Evolutionary conservation across 2,329 filamentous ascomycete species (phyloP), one percentile per base, ranked within the genome.

Genomic region (Exophiala viscosa): DNA sequence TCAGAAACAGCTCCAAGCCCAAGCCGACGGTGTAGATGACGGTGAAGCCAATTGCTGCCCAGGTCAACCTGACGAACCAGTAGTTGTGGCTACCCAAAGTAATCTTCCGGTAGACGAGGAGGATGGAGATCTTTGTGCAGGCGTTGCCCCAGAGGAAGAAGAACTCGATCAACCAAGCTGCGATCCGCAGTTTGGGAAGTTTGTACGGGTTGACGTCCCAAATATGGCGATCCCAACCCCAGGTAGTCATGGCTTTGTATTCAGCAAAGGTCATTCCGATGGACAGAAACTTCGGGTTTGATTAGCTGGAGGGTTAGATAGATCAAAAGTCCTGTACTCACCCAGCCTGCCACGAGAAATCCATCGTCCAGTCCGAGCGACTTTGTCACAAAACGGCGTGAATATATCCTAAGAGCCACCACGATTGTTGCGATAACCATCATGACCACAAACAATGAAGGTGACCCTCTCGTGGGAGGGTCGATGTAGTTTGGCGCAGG

Each of bases 61-160:
- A 54, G 13, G 48, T 52, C 8, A 58, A 45, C 42, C 40, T 41
- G 41, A 58, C 33, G 39, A 57, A 58, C 51, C 51, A 58, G 15
- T 43, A 50, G 5, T 28, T 52, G 32, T 54, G 55, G 32, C 38
- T 51, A 18, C 55, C 34, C 3, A 41, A 48, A 7, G 55, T 52
- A 15, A 58, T 48, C 39, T 48, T 58, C 39, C 51, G 48, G 28
- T 54, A 58, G n/a, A 54, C 44, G 13, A 54, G 51, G 20, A 54
- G 23, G 28, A 58, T 58, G n/a, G 55, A 54, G 33, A 50, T 40
- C 33, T 58, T 54, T 11, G 45, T 50, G 48, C 50, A 54, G 13
- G 48, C 48, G 23, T 54, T 58, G 28, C 51, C 48, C n/a, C 52
- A 23, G 11, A 54, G 18, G 41, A 58, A 58, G 51, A 58, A 58